A percentile compares a stretch with the other conserved stretches of the same genome.
Conservation (phyloP, 768 basidiomycete species). For the Amanita fuliginea region DNA sequence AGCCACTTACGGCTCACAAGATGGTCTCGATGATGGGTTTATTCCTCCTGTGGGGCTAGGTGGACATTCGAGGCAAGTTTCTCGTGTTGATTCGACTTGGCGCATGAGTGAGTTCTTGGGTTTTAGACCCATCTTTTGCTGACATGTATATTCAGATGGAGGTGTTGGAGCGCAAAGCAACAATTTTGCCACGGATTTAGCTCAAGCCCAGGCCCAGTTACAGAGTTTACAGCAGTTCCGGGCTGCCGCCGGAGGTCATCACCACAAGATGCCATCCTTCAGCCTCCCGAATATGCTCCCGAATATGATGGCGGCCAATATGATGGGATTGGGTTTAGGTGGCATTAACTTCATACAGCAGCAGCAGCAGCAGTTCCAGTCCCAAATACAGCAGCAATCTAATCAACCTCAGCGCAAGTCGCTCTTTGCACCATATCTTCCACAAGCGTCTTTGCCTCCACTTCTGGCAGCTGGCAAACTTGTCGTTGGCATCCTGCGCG, state of each 20-base stretch:
- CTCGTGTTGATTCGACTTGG: conserved; percentile 78
- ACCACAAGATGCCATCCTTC: conserved; percentile 95
- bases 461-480: conserved; percentile 94
- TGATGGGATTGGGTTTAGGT: conserved; percentile 83
- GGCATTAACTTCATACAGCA: conserved; percentile 83
- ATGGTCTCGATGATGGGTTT: conserved; percentile 77
- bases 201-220: conserved; percentile 93
- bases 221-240: conserved; percentile 96
- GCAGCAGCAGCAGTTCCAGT: conserved; percentile 91
- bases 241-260: conserved; percentile 87
- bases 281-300: conserved; percentile 98
- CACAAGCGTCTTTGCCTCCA: conserved; percentile 94
- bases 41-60: conserved; percentile 46
- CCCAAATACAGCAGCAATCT: conserved; percentile 88
- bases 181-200: conserved; percentile 74
- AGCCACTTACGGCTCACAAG: conserved; percentile 37
- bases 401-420: conserved; percentile 94
- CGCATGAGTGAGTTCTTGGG: conserved; percentile 60
- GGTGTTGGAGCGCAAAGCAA: conserved; percentile 62
- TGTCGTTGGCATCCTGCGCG: conserved; percentile 92
- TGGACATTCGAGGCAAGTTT: conserved; percentile 64
- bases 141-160: conserved; percentile 39
- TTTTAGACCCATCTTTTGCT: background rate
- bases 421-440: conserved; percentile 95
- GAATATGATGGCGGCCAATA: conserved; percentile 94